Percentiles rank a stretch among this genome's conserved stretches.
phyloP scores from a whole-genome alignment of 2,329 filamentous ascomycete genomes.

The Trichoderma sp. region DNA sequence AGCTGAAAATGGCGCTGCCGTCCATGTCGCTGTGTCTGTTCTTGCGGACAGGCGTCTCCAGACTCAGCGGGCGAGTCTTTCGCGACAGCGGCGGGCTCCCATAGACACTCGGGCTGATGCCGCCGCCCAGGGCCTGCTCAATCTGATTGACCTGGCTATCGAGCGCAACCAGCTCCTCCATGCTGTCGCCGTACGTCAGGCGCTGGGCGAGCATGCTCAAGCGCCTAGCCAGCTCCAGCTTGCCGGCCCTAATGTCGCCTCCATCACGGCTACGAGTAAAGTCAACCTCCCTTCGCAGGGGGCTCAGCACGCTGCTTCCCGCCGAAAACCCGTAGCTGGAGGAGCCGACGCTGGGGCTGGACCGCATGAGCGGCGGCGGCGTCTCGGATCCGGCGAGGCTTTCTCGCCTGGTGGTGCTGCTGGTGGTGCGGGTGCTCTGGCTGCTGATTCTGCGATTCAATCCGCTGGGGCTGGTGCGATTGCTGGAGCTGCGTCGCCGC shows the following conservation, averaged over 20 bases:
- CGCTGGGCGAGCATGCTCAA: slow-evolving; percentile 43
- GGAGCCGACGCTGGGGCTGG: slow-evolving; percentile 36
- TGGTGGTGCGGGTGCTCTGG: slow-evolving; percentile 24
- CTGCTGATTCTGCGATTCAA: slow-evolving; percentile 23
- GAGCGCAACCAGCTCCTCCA: slow-evolving; percentile 39
- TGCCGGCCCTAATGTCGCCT: slow-evolving; percentile 34
- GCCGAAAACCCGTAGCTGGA: slow-evolving; percentile 38
- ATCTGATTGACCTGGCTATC: slow-evolving; percentile 42
- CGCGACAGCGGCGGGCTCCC: slow-evolving; percentile 24
- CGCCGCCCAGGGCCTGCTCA: slow-evolving; percentile 32
- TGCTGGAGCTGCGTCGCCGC: slow-evolving; percentile 23
- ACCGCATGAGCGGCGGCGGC: slow-evolving; percentile 32
- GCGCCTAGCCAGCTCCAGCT: slow-evolving; percentile 48
- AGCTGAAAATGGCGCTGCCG: slow-evolving; percentile 35
- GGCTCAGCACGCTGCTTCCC: slow-evolving; percentile 33
- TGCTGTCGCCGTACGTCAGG: slow-evolving; percentile 37
- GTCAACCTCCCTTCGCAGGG: slow-evolving; percentile 35
- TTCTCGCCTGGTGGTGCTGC: slow-evolving; percentile 21
- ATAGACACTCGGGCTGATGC: slow-evolving; percentile 18
- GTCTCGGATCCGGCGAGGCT: slow-evolving; percentile 20
- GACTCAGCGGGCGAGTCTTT: slow-evolving; percentile 24
- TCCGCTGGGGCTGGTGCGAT: slow-evolving; percentile 20
- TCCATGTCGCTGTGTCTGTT: slow-evolving; percentile 24
- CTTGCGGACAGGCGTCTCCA: slow-evolving; percentile 32
- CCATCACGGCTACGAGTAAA: slow-evolving; percentile 21